These are phyloP conservation scores for Microbotryomycetes sp. DNA, from an alignment of 1,284 basidiomycete genomes.

Conservation along the genomic window DNA sequence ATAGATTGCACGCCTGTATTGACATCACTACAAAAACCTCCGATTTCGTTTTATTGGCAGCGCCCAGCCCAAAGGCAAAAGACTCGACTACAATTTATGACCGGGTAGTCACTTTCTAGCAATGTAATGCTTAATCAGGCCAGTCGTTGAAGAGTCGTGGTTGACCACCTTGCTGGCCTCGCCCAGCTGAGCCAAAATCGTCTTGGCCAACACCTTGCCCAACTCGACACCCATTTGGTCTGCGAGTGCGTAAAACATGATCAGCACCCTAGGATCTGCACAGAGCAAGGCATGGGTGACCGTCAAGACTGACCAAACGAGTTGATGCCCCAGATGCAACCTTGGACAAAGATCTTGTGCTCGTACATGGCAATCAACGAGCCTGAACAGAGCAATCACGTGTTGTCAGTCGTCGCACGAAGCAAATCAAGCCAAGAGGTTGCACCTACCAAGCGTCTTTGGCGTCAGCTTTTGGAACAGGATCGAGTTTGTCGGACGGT, in stretches of 20 bases:
- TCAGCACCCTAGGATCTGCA: background rate
- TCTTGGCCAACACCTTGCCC: constrained; percentile 90
- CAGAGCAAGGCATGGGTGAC: background rate
- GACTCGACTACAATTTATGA: no score
- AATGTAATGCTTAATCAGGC: constrained; percentile 84
- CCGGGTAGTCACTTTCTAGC: background rate
- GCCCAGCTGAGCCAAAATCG: constrained; percentile 79
- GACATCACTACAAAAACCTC: no score
- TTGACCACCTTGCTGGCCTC: constrained; percentile 74
- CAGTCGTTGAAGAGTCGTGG: constrained; percentile 89
- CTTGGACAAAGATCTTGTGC: constrained; percentile 98
- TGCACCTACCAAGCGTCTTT: constrained; percentile 61
- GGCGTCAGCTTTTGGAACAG: constrained; percentile 90
- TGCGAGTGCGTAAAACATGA: constrained; percentile 34
- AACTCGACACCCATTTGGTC: constrained; percentile 95
- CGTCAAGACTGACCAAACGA: constrained; percentile 62
- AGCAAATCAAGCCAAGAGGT: background rate
- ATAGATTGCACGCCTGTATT: no score
- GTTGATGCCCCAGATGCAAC: constrained; percentile 97
- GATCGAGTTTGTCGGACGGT: constrained; percentile 94
- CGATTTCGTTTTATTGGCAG: no score
- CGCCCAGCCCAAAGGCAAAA: no score
- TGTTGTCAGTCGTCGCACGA: background rate
- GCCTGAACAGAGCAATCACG: constrained; percentile 39
- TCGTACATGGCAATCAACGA: constrained; percentile 88